Base-by-base conservation (phyloP, 352 stramenopile species). In the Elongisporangium prolatum region DNA sequence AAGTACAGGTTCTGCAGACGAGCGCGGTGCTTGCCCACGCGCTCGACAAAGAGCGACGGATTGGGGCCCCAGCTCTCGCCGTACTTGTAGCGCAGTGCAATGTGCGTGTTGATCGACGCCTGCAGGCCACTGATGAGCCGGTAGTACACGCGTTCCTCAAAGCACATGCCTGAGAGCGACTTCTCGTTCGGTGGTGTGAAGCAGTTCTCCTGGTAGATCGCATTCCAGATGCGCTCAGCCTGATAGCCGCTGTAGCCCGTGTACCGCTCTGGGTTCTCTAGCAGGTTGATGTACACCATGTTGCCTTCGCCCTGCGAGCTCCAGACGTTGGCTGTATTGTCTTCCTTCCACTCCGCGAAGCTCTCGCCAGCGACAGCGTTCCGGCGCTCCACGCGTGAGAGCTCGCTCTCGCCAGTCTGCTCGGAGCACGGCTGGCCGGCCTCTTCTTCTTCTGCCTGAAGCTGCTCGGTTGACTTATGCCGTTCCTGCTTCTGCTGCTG, bases 121-220 rank as follows among this genome's bases (percentile, higher is more conserved):
- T 99, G 97, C 50, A 99, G 74, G 16, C 97, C 97, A 54, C 82
- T 98, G 18, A 99, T 88, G 48, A 99, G 77, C 17, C 96, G 79
- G 75, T 98, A 99, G 58, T 98, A 93, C 22, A 98, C 94, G n/a
- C 94, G 85, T 61, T 99, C 92, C 76, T 98, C 93, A 48, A 97
- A 72, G 57, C 93, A 98, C 70, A 92, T 82, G 57, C 77, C 80
- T 34, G 77, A 73, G 40, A 93, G 55, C 34, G 74, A 70, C 59
- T 84, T 81, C 51, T 88, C 84, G 52, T 86, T 53, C 10, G 72
- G 57, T 21, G 85, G 75, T 17, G 72, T 68, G 53, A 99, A 97
- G 73, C 96, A 99, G 78, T 99, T 99, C 75, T 99, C 97, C 56
- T 97, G 68, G 70, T 99, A 99, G 59, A 99, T 98, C 14, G 93